A percentile compares a stretch with the other conserved stretches of the same genome.
Evolutionary conservation across 1,284 basidiomycete genomes (phyloP).

Genomic region (Phylloporus sp.): DNA sequence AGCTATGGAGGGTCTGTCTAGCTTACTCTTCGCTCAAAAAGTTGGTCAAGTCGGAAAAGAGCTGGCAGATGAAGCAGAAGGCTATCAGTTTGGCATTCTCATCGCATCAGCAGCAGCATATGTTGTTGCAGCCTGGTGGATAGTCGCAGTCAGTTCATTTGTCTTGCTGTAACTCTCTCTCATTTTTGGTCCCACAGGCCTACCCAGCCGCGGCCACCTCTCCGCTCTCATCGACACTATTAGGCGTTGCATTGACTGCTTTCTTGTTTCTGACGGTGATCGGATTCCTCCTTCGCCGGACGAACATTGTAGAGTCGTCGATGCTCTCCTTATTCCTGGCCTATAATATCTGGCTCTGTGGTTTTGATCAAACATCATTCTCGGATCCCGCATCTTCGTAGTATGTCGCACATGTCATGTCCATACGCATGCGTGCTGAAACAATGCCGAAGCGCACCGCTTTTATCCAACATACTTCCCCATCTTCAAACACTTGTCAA

Average conservation of each 20-base stretch:
- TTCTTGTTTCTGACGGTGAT: conserved; percentile 89
- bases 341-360: conserved; percentile 85
- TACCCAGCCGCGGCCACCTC: conserved; percentile 82
- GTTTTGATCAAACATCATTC: conserved; percentile 70
- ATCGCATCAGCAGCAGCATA: conserved; percentile 76
- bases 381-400: conserved; percentile 76
- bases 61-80: conserved; percentile 70
- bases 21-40: conserved; percentile 79
- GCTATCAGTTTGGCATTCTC: conserved; percentile 74
- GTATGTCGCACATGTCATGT: conserved; percentile 47
- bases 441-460: conserved; percentile 56
- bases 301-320: conserved; percentile 92
- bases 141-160: conserved; percentile 62
- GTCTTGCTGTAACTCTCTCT: neutral
- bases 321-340: conserved; percentile 86
- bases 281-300: conserved; percentile 85
- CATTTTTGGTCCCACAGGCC: conserved; percentile 47
- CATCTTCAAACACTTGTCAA: conserved; percentile 78
- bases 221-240: conserved; percentile 81
- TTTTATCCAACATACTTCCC: conserved; percentile 77
- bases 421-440: conserved; percentile 13
- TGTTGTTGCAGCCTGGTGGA: conserved; percentile 81
- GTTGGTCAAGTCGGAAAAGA: conserved; percentile 75
- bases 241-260: conserved; percentile 75
- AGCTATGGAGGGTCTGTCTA: conserved; percentile 82